Evolutionary conservation across 768 basidiomycete species (phyloP), one percentile per base, ranked within the genome.

Genomic region (Xerocomellus chrysenteron): DNA sequence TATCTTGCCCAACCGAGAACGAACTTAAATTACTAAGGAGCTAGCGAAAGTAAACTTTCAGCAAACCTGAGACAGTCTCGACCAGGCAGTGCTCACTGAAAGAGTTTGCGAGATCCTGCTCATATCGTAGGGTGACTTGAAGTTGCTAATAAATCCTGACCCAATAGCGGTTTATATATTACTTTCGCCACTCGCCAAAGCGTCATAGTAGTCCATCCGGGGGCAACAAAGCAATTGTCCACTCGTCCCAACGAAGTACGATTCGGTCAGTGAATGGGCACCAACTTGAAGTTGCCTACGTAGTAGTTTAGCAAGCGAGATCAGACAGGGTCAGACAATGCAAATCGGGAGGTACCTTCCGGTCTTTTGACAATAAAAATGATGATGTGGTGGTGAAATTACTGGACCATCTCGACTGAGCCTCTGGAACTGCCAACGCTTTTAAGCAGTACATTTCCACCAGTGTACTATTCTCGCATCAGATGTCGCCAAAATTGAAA

Each of bases 31-130:
- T 66, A 63, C 58, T 52, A 62, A 70, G 63, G 63, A 70, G 51
- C 70, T 70, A 39, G 36, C 1, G 3, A 28, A 36, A 4, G 19
- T 26, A n/a, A 17, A 44, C 5, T 28, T 47, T 51, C 39, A 55
- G 37, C 19, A 42, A 21, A 13, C 26, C 21, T 5, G 36, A 47
- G n/a, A 43, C 39, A 11, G 17, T 4, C 37, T 21, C 5, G 28
- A 43, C 16, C 7, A 32, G 42, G 44, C 4, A 46, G 42, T 52
- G 42, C 70, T 67, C 42, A 73, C 70, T 49, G 64, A 72, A 55
- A 64, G 53, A 7, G 61, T 67, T 58, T 67, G 65, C 1, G 72
- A 72, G 61, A 70, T 56, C 67, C 65, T 68, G 69, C 70, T 65
- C 72, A 70, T 72, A 24, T 32, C 33, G n/a, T 26, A 12, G 16